Base-by-base conservation (phyloP, 106 monocot species). In the Triglochin maritima region DNA sequence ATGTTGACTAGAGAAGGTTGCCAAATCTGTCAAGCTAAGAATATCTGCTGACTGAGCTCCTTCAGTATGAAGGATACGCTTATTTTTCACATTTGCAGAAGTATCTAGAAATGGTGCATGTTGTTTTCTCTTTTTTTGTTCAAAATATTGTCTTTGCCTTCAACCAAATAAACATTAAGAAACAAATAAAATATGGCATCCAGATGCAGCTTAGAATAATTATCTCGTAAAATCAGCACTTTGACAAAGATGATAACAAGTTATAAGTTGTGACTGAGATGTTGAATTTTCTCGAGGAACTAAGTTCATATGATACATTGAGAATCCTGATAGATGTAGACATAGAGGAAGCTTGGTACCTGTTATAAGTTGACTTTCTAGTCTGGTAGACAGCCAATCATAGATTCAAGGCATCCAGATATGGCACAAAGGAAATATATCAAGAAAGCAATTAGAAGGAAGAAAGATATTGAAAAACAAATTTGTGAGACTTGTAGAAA, bases 131-230 rank as follows among this genome's bases (percentile, higher is more conserved):
- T 77, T 70, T 44, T 63, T 77, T 57, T 77, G 76, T 47, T 77
- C 70, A 70, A 77, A 77, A 41, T 77, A 77, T 58, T 77, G 69
- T 45, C 64, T 77, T 77, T 77, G 76, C 64, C 76, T 77, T 63
- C 47, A 10, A 41, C 10, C 4, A 57, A 47, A 14, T n/a, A 45
- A 29, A 61, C 5, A 65, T 57, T 57, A 73, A 64, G 7, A 46
- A n/a, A 44, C 3, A 12, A 53, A 54, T 9, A 55, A 46, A 42
- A 49, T 5, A 66, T 16, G 47, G 10, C 8, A 49, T 48, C 13
- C 17, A 57, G 47, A 17, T 69, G 43, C 11, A 68, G 44, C 16
- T n/a, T 6, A 14, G 16, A 65, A 29, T 29, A 29, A 29, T 29
- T 29, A 29, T 29, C 29, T 29, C 29, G 29, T 29, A 29, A 29